A percentile compares a stretch with the other conserved stretches of the same genome.
Evolutionary conservation across 768 basidiomycete species (phyloP).

Genomic region (Lactarius hengduanensis): DNA sequence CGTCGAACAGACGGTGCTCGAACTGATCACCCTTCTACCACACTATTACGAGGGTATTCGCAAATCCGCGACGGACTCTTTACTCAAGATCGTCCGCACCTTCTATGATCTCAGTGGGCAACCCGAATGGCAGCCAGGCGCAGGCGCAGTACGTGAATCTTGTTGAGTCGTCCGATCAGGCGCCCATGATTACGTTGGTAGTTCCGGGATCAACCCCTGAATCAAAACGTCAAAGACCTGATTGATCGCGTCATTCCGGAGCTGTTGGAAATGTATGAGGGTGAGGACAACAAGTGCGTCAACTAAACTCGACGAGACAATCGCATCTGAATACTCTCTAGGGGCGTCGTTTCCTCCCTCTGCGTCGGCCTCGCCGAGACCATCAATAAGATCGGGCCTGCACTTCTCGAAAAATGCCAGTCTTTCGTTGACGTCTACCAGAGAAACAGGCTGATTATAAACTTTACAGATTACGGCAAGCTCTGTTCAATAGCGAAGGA

Average conservation of each 20-base stretch:
- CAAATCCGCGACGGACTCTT: slow-evolving; percentile 85
- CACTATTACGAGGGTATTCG: slow-evolving; percentile 99
- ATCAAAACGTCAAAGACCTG: slow-evolving; percentile 72
- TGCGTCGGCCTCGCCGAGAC: slow-evolving; percentile 90
- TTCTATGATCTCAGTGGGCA: slow-evolving; percentile 88
- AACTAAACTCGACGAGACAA: slow-evolving; percentile 19
- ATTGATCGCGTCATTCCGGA: slow-evolving; percentile 70
- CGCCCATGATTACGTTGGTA: background rate
- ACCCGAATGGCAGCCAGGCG: slow-evolving; percentile 80
- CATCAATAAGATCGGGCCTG: slow-evolving; percentile 88
- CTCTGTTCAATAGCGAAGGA: slow-evolving; percentile 81
- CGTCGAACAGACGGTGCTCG: slow-evolving; percentile 77
- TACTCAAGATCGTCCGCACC: slow-evolving; percentile 85
- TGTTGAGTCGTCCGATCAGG: background rate
- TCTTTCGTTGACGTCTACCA: background rate
- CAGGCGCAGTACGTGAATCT: slow-evolving; percentile 50
- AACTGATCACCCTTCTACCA: slow-evolving; percentile 72
- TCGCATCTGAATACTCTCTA: slow-evolving; percentile 36
- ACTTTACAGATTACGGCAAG: slow-evolving; percentile 58
- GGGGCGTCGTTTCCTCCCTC: slow-evolving; percentile 83
- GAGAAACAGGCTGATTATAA: slow-evolving; percentile 19
- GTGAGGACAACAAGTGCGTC: slow-evolving; percentile 96
- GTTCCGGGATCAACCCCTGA: slow-evolving; percentile 42
- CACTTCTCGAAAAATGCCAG: slow-evolving; percentile 76
- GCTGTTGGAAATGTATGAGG: slow-evolving; percentile 85